Evolutionary conservation across 2,329 filamentous ascomycete genomes (phyloP).

Genomic region (Botrytis squamosa): DNA sequence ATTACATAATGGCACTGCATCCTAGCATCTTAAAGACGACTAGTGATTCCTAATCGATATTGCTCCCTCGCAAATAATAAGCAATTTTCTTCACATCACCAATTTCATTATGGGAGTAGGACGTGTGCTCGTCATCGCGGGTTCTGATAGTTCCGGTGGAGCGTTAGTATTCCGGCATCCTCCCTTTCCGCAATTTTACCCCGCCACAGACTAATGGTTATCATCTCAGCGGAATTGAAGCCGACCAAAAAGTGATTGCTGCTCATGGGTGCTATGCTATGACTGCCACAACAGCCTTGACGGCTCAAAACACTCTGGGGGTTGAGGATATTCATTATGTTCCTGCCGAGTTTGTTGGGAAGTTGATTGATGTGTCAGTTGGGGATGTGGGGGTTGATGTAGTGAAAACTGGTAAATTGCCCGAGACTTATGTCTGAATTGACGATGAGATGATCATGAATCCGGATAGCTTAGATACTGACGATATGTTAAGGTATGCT

Average conservation of each 20-base stretch:
- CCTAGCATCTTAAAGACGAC: neutral
- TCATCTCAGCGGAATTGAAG: conserved; percentile 75
- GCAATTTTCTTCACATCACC: neutral
- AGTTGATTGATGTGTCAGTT: conserved; percentile 82
- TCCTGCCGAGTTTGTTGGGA: conserved; percentile 74
- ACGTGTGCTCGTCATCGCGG: conserved; percentile 67
- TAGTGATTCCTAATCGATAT: neutral
- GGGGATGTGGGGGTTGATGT: conserved; percentile 86
- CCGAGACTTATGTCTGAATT: neutral
- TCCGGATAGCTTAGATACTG: neutral
- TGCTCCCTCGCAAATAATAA: neutral
- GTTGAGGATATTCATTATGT: conserved; percentile 79
- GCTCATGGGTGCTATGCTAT: conserved; percentile 94
- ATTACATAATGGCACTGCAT: conserved; percentile 15
- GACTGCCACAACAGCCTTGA: conserved; percentile 91
- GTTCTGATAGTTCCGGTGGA: conserved; percentile 73
- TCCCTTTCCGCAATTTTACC: conserved; percentile 22
- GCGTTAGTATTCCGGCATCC: conserved; percentile 54
- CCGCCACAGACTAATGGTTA: conserved; percentile 22
- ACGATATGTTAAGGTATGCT: conserved; percentile 66
- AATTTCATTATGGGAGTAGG: conserved; percentile 37
- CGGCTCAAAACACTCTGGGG: conserved; percentile 89
- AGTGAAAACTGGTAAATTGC: conserved; percentile 77
- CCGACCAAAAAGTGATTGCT: conserved; percentile 91
- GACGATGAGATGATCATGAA: neutral